phyloP scores from a whole-genome alignment of 345 rosid genomes.

The Boechera stricta region DNA sequence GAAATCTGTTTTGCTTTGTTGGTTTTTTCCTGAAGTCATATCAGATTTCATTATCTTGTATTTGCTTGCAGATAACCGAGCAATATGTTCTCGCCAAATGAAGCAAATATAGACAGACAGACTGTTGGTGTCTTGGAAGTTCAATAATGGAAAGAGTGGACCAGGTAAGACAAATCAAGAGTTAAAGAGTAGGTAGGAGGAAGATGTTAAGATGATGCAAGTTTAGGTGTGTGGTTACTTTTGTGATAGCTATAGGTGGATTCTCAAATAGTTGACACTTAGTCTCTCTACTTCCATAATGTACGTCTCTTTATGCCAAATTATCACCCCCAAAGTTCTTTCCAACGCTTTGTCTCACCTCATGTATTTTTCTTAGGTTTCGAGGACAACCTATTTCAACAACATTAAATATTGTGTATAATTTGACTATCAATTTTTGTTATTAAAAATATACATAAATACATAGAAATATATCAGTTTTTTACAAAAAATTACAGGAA shows the following conservation, averaged over 20 bases:
- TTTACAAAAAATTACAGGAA: neutral
- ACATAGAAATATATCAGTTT: neutral
- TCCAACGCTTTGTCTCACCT: constrained; percentile 33
- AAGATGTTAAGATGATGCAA: constrained; percentile 37
- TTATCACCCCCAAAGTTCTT: constrained; percentile 6
- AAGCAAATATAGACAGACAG: neutral
- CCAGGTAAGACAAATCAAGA: constrained; percentile 19
- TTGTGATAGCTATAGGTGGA: constrained; percentile 20
- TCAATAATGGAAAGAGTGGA: constrained; percentile 4
- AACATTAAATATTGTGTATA: neutral
- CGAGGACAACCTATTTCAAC: constrained; percentile 24
- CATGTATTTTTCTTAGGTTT: constrained; percentile 18
- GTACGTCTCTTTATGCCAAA: constrained; percentile 23
- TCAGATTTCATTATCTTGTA: neutral
- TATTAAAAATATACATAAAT: neutral
- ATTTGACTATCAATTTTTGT: neutral
- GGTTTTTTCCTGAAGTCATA: neutral
- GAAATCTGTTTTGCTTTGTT: neutral
- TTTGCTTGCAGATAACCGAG: neutral
- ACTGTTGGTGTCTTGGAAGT: constrained; percentile 11
- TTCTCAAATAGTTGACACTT: constrained; percentile 31
- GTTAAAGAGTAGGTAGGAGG: constrained; percentile 33
- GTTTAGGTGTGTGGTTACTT: constrained; percentile 21
- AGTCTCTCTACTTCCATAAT: constrained; percentile 17
- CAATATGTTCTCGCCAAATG: neutral